Conservation (phyloP, 768 basidiomycete species). For the Psilocybe cubensis region DNA sequence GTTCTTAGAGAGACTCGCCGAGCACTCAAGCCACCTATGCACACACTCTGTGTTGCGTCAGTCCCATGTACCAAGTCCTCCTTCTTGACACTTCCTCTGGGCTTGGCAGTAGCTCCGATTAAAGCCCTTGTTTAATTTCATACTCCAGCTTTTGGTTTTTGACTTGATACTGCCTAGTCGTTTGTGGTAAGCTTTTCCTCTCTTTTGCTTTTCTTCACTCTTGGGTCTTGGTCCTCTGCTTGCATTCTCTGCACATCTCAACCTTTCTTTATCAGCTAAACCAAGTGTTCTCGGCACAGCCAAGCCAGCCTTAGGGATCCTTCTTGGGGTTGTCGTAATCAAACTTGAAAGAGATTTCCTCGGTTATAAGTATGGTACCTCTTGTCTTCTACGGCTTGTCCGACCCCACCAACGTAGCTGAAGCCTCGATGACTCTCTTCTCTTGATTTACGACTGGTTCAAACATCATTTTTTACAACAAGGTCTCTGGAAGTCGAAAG, state of each 20-base stretch:
- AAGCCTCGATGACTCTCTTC: slow-evolving; percentile 3
- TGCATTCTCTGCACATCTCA: background rate
- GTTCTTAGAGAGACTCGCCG: background rate
- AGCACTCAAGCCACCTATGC: background rate
- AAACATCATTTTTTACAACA: background rate
- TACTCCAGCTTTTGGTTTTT: background rate
- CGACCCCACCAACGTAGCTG: background rate
- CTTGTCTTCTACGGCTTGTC: slow-evolving; percentile 1
- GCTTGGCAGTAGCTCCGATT: background rate
- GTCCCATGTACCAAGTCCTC: background rate
- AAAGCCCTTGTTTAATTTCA: background rate
- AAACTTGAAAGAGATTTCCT: slow-evolving; percentile 6
- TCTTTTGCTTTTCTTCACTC: background rate
- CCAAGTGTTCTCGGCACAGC: slow-evolving; percentile 15
- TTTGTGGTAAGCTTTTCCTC: background rate
- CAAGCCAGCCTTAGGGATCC: slow-evolving; percentile 3
- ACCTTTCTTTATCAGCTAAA: background rate
- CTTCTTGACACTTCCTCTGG: background rate
- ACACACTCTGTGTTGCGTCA: background rate
- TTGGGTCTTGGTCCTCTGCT: background rate
- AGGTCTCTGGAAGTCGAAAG: background rate
- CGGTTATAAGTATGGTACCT: slow-evolving; percentile 9
- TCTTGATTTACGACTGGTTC: background rate
- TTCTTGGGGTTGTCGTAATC: slow-evolving; percentile 10
- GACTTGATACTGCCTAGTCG: background rate